A percentile compares a stretch with the other conserved stretches of the same genome.
These are phyloP conservation scores for Clohesyomyces aquaticus DNA, from an alignment of 495 filamentous ascomycete species.

Conservation along the genomic window DNA sequence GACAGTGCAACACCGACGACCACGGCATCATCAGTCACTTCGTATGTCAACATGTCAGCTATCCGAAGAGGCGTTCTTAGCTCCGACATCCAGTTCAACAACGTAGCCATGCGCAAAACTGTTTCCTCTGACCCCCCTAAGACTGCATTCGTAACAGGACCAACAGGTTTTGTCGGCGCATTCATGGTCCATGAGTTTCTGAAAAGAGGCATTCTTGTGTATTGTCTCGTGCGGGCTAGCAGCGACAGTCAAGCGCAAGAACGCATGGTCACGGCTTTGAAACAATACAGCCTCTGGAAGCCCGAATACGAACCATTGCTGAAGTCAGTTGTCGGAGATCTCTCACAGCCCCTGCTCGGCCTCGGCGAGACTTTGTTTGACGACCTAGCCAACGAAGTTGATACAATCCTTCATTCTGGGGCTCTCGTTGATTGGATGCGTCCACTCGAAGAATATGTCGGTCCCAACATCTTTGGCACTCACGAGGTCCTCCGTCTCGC, in stretches of 20 bases:
- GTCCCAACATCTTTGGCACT: conserved; percentile 45
- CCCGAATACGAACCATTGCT: conserved; percentile 35
- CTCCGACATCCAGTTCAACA: conserved; percentile 32
- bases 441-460: conserved; percentile 45
- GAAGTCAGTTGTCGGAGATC: conserved; percentile 39
- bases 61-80: neutral
- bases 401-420: conserved; percentile 44
- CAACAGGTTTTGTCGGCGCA: conserved; percentile 48
- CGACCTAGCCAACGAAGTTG: conserved; percentile 39
- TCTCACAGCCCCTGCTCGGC: conserved; percentile 43
- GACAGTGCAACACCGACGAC: neutral
- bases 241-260: conserved; percentile 18
- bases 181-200: conserved; percentile 45
- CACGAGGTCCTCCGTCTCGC: conserved; percentile 48
- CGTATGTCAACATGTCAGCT: neutral
- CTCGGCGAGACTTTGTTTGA: conserved; percentile 37
- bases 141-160: conserved; percentile 43
- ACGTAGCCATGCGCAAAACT: conserved; percentile 9
- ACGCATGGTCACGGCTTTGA: conserved; percentile 35
- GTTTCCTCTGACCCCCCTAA: conserved; percentile 28
- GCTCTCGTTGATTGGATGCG: conserved; percentile 49
- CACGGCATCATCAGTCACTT: neutral
- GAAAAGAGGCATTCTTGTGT: conserved; percentile 33
- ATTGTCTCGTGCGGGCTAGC: conserved; percentile 44
- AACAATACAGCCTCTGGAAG: conserved; percentile 41